Percentiles rank a stretch among this genome's conserved stretches.
These are phyloP conservation scores for Phytophthora citrophthora DNA, from an alignment of 352 stramenopile species.

Conservation along the genomic window DNA sequence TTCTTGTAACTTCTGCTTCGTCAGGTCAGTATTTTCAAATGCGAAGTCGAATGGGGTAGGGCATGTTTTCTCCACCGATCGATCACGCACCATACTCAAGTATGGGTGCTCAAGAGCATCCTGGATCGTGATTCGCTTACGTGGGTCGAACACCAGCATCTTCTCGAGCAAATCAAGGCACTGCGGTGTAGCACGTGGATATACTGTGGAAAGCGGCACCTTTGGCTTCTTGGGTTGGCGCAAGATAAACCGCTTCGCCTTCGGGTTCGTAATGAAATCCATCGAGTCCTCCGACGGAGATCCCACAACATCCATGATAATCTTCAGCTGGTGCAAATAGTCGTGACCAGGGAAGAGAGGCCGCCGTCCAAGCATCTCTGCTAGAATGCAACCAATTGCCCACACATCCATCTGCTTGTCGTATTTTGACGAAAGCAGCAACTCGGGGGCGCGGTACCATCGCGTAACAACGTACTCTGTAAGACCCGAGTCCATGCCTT, in stretches of 20 bases:
- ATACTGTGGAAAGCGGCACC: slow-evolving; percentile 84
- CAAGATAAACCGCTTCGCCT: slow-evolving; percentile 90
- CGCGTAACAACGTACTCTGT: slow-evolving; percentile 93
- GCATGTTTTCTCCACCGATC: slow-evolving; percentile 76
- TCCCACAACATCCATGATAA: slow-evolving; percentile 91
- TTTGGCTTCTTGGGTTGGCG: slow-evolving; percentile 88
- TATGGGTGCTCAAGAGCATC: slow-evolving; percentile 84
- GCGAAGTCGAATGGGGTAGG: slow-evolving; percentile 85
- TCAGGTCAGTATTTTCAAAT: slow-evolving; percentile 90
- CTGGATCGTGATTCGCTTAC: slow-evolving; percentile 83
- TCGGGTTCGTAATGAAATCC: slow-evolving; percentile 91
- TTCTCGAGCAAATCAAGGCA: slow-evolving; percentile 92
- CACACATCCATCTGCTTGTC: slow-evolving; percentile 91
- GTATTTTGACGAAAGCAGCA: slow-evolving; percentile 92
- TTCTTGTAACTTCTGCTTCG: slow-evolving; percentile 90
- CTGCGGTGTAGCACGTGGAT: slow-evolving; percentile 78
- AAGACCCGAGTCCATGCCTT: slow-evolving; percentile 78
- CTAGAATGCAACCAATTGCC: slow-evolving; percentile 89
- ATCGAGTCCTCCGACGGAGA: slow-evolving; percentile 79
- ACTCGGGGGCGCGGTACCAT: slow-evolving; percentile 93
- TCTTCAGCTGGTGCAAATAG: slow-evolving; percentile 90
- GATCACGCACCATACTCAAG: slow-evolving; percentile 77
- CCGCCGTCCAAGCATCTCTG: slow-evolving; percentile 84
- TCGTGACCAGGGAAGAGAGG: slow-evolving; percentile 89
- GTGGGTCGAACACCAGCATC: slow-evolving; percentile 94